Conservation (phyloP, 768 basidiomycete species). For the Fibroporia radiculosa region DNA sequence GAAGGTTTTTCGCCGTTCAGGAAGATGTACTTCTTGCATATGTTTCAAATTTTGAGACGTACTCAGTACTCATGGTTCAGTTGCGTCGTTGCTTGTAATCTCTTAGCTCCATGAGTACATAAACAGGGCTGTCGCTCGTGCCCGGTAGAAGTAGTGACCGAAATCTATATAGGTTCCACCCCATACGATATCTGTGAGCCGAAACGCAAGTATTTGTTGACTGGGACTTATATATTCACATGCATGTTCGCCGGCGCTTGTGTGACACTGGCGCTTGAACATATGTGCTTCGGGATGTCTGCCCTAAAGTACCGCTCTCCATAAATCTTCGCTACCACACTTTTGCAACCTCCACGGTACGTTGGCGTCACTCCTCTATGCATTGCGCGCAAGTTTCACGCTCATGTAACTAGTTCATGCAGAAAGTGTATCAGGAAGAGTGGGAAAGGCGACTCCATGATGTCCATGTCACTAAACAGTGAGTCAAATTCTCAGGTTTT, state of each 20-base stretch:
- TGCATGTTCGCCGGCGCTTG: too few relatives aligned
- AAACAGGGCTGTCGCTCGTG: too few relatives aligned
- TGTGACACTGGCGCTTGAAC: background rate
- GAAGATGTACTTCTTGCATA: background rate
- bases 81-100: too few relatives aligned
- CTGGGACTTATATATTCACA: too few relatives aligned
- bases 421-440: constrained; percentile 72
- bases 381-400: too few relatives aligned
- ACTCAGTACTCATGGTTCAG: too few relatives aligned
- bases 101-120: too few relatives aligned
- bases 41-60: background rate
- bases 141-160: too few relatives aligned
- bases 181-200: too few relatives aligned
- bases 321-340: constrained; percentile 25
- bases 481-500: constrained; percentile 47
- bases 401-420: constrained; percentile 30
- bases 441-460: constrained; percentile 82
- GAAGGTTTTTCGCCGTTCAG: background rate
- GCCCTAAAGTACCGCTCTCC: constrained; percentile 30
- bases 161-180: too few relatives aligned
- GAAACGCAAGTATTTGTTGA: too few relatives aligned
- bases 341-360: constrained; percentile 14
- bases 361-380: too few relatives aligned
- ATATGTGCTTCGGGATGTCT: constrained; percentile 15
- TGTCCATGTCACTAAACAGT: constrained; percentile 83